Conservation (phyloP, 2,329 filamentous ascomycete species). For the Thyridium curvatum region DNA sequence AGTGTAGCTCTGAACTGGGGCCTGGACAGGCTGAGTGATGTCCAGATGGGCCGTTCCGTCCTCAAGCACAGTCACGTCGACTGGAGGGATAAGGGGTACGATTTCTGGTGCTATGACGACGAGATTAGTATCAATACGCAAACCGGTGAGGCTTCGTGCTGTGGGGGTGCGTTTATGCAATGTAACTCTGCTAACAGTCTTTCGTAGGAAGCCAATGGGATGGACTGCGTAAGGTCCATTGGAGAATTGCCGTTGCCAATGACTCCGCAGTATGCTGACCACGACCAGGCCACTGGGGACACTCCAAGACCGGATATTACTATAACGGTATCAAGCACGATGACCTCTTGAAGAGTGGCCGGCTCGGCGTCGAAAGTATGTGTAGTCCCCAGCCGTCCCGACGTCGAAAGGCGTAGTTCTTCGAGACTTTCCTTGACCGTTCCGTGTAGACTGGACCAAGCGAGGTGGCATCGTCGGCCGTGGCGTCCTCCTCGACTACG, state of each 20-base stretch:
- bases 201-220: conserved; percentile 46
- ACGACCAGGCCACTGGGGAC: conserved; percentile 7
- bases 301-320: conserved; percentile 6
- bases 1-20: conserved; percentile 48
- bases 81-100: conserved; percentile 5
- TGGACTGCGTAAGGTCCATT: conserved; percentile 38
- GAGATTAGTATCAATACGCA: conserved; percentile 8
- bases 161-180: no score
- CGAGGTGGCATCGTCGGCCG: conserved; percentile 47
- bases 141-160: conserved; percentile 27
- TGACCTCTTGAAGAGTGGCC: not conserved
- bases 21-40: conserved; percentile 44
- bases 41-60: conserved; percentile 48
- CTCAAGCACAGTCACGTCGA: conserved; percentile 32
- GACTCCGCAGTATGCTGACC: no score
- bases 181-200: no score
- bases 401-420: no score
- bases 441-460: conserved; percentile 30
- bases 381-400: no score
- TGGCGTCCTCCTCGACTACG: conserved; percentile 51
- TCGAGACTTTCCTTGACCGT: no score
- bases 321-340: conserved; percentile 8
- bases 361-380: no score
- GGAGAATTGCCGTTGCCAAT: no score
- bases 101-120: conserved; percentile 8